Conservation (phyloP, 2,329 filamentous ascomycete genomes). For the Microsporum audouinii region DNA sequence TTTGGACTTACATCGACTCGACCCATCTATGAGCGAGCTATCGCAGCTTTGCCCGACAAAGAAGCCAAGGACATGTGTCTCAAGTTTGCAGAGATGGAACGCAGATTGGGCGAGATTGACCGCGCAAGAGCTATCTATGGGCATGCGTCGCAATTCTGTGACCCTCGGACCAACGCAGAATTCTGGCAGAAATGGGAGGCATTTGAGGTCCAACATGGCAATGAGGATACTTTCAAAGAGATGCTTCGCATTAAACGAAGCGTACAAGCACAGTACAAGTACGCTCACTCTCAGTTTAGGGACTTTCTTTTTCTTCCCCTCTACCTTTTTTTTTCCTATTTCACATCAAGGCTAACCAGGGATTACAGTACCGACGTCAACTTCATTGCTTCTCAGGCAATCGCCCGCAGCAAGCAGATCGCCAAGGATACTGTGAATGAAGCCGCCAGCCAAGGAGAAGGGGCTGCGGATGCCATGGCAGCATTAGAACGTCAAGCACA, state of each 20-base stretch:
- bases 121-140: conserved; percentile 90
- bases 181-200: conserved; percentile 98
- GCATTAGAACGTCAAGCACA: conserved; percentile 77
- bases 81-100: conserved; percentile 96
- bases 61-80: conserved; percentile 97
- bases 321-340: not conserved
- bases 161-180: conserved; percentile 73
- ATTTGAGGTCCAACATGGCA: conserved; percentile 95
- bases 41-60: conserved; percentile 79
- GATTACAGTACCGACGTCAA: conserved; percentile 71
- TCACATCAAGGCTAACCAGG: not conserved
- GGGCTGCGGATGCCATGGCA: conserved; percentile 69
- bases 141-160: conserved; percentile 93
- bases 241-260: conserved; percentile 97
- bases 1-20: conserved; percentile 91
- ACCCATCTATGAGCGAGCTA: conserved; percentile 91
- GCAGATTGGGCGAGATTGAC: conserved; percentile 83
- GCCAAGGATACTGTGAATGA: conserved; percentile 27
- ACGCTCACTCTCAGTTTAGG: conserved; percentile 23
- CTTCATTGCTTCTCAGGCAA: conserved; percentile 91
- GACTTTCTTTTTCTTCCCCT: not conserved
- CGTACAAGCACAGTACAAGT: conserved; percentile 94
- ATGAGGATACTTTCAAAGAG: conserved; percentile 98
- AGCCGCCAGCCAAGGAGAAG: conserved; percentile 33
- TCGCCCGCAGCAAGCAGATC: conserved; percentile 63